A percentile compares a stretch with the other conserved stretches of the same genome.
phyloP scores from a whole-genome alignment of 2,329 filamentous ascomycete genomes.

The Dothistroma pini region DNA sequence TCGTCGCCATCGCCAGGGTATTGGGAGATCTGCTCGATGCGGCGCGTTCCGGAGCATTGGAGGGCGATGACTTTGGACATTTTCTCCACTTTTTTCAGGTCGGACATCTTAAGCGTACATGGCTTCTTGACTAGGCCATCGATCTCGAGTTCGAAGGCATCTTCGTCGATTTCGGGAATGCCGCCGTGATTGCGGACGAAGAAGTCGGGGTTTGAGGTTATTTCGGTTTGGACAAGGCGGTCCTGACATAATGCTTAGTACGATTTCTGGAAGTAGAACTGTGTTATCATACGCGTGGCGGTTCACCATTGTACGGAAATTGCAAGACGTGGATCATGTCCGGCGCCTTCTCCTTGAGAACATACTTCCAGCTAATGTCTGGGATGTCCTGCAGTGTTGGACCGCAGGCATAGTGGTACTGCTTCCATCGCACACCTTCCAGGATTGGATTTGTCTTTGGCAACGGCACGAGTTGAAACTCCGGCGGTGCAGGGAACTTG shows the following conservation, averaged over 20 bases:
- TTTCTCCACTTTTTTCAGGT: slow-evolving; percentile 56
- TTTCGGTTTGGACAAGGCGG: slow-evolving; percentile 5
- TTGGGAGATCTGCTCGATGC: slow-evolving; percentile 63
- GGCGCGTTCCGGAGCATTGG: slow-evolving; percentile 66
- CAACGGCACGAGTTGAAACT: slow-evolving; percentile 43
- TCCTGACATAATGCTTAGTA: background rate
- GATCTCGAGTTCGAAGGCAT: slow-evolving; percentile 53
- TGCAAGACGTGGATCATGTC: slow-evolving; percentile 49
- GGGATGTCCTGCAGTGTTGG: slow-evolving; percentile 44
- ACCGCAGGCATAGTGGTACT: slow-evolving; percentile 46
- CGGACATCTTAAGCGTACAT: slow-evolving; percentile 53
- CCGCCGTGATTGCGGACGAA: slow-evolving; percentile 72
- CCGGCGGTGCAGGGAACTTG: slow-evolving; percentile 47
- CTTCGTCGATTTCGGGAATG: slow-evolving; percentile 61
- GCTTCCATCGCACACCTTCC: slow-evolving; percentile 46
- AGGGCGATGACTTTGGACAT: slow-evolving; percentile 61
- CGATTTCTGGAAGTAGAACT: background rate
- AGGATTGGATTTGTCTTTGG: slow-evolving; percentile 44
- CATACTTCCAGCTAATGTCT: slow-evolving; percentile 49
- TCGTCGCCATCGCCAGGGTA: slow-evolving; percentile 63
- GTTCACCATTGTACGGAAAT: slow-evolving; percentile 44
- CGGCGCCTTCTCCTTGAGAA: slow-evolving; percentile 43
- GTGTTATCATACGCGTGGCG: slow-evolving; percentile 14
- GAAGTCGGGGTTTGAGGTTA: slow-evolving; percentile 28
- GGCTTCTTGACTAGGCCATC: slow-evolving; percentile 61